Base-by-base conservation (phyloP, 345 rosid species). In the Durio zibethinus region DNA sequence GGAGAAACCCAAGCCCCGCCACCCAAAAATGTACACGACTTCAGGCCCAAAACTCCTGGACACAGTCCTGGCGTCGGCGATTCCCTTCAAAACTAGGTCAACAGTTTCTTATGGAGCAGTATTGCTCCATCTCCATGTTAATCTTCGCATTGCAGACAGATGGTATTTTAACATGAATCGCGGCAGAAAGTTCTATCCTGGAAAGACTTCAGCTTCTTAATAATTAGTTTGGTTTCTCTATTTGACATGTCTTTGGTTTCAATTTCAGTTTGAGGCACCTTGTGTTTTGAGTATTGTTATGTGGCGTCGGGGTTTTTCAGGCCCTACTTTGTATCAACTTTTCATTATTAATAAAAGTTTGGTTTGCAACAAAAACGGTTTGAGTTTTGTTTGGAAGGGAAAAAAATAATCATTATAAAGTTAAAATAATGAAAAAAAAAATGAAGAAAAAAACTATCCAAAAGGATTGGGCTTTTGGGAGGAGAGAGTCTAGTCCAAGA, bases 1-100 rank as follows among this genome's bases (percentile, higher is more conserved):
- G 82, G 57, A 35, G 70, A 50, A 54, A 16, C 47, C 16, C n/a
- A 10, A 20, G 75, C 82, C 25, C 77, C 83, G 29, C 83, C 86
- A 25, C 73, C 54, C 35, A 68, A 68, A 14, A 23, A 43, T 0
- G 54, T 18, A 25, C 29, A 43, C 36, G 73, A 68, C 18, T 68
- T 68, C 27, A 68, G 72, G 33, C 72, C 50, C 33, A 67, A 53
- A 42, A 0, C 53, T 12, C 72, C 53, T 11, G 72, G 53, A 2
- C 72, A 67, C 53, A 67, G 72, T 1, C 72, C 72, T 6, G 73
- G 54, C 9, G 54, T 45, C n/a, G 36, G 73, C 15, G 54, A 67
- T 67, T 68, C 73, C 21, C 10, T 43, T 43, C 54, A 68, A 68
- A 68, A 45, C 73, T 68, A 68, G 36, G 21, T 42, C 53, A 43